A percentile compares a stretch with the other conserved stretches of the same genome.
Evolutionary conservation across 2,329 filamentous ascomycete genomes (phyloP).

Genomic region (Fusarium verticillioides): DNA sequence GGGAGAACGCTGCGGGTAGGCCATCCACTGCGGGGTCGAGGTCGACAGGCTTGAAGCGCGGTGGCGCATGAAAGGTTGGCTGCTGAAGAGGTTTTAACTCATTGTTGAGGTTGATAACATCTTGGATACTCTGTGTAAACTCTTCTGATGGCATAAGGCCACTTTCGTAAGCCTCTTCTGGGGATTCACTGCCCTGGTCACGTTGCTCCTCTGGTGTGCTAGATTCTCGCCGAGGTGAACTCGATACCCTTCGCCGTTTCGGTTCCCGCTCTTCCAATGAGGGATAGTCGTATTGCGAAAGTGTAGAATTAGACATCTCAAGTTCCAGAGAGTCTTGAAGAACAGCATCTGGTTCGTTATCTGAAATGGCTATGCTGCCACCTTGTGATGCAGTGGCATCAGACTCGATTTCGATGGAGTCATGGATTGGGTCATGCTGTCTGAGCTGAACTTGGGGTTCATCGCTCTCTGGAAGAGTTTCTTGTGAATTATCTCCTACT

Average conservation of each 20-base stretch:
- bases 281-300: conserved; percentile 2
- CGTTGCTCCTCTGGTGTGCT: conserved; percentile 9
- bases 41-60: conserved; percentile 53
- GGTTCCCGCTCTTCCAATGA: conserved; percentile 32
- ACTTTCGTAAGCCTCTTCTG: background rate
- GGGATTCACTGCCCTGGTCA: background rate
- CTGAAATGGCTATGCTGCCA: background rate
- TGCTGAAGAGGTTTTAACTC: conserved; percentile 44
- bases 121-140: conserved; percentile 26
- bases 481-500: conserved; percentile 32
- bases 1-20: conserved; percentile 49
- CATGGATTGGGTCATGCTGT: conserved; percentile 25
- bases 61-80: conserved; percentile 53
- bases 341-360: conserved; percentile 3
- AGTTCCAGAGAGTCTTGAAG: conserved; percentile 3
- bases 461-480: conserved; percentile 8
- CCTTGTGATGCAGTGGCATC: conserved; percentile 30
- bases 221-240: conserved; percentile 40
- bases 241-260: conserved; percentile 46
- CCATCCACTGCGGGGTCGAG: conserved; percentile 35
- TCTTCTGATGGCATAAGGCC: conserved; percentile 16
- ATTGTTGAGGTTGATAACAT: conserved; percentile 20
- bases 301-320: conserved; percentile 11
- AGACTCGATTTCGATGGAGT: conserved; percentile 48
- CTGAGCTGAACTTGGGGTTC: conserved; percentile 2